phyloP scores from a whole-genome alignment of 2,329 filamentous ascomycete genomes.

The Trichoderma guizhouense region DNA sequence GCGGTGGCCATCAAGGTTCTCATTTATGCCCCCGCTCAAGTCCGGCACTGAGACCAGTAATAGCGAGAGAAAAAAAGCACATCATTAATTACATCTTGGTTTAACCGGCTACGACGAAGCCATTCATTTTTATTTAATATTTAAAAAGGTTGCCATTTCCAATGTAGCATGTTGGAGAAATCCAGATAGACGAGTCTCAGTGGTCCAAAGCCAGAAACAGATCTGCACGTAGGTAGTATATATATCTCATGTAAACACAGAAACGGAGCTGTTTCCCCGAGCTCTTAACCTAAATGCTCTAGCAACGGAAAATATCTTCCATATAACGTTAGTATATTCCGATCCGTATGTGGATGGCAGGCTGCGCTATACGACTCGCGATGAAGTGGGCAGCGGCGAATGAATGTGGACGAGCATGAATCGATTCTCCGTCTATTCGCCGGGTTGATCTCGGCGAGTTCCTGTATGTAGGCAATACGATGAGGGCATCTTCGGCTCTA shows the following conservation, averaged over 20 bases:
- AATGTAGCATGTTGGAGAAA: neutral
- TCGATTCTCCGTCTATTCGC: neutral
- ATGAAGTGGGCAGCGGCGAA: neutral
- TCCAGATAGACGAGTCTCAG: neutral
- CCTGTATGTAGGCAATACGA: neutral
- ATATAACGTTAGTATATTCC: neutral
- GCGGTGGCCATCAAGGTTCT: slow-evolving; percentile 18
- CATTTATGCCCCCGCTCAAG: neutral
- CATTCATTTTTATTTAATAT: neutral
- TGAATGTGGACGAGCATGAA: neutral
- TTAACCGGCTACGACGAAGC: neutral
- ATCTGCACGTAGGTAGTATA: neutral
- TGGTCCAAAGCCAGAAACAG: neutral
- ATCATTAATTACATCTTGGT: neutral
- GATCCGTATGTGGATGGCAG: neutral
- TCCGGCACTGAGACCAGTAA: neutral
- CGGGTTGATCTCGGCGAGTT: neutral
- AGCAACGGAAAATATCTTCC: neutral
- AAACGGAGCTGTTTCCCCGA: neutral
- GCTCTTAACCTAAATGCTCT: neutral
- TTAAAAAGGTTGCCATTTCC: neutral
- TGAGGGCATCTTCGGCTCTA: neutral
- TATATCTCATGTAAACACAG: neutral
- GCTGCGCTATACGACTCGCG: neutral
- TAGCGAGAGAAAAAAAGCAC: neutral